Conservation (phyloP, 345 rosid species). For the Chamaenerion angustifolium region DNA sequence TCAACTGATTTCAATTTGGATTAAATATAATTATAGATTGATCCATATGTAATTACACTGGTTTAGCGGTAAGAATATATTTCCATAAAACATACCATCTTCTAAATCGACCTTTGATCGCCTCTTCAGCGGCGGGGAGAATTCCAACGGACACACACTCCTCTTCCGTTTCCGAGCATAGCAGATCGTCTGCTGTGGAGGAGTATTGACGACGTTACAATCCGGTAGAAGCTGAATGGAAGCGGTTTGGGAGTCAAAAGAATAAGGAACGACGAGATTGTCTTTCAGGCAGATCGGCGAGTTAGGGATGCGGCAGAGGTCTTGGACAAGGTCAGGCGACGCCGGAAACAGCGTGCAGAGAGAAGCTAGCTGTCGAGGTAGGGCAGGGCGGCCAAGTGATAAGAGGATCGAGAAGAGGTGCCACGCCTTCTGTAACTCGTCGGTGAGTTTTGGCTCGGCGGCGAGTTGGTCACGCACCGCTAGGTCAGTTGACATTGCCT, state of each 20-base stretch:
- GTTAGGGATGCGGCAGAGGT: slow-evolving; percentile 29
- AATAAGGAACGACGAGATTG: slow-evolving; percentile 20
- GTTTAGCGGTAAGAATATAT: no score
- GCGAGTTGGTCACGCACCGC: background rate
- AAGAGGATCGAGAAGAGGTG: slow-evolving; percentile 35
- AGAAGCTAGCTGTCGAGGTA: slow-evolving; percentile 23
- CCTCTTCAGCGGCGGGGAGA: slow-evolving; percentile 7
- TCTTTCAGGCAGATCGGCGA: slow-evolving; percentile 30
- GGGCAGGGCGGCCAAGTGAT: slow-evolving; percentile 33
- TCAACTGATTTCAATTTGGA: no score
- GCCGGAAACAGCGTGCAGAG: slow-evolving; percentile 26
- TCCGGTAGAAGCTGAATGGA: slow-evolving; percentile 15
- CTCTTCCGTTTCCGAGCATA: slow-evolving; percentile 8
- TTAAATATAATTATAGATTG: no score
- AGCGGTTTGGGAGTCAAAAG: slow-evolving; percentile 13
- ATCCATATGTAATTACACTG: no score
- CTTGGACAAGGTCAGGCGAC: slow-evolving; percentile 21
- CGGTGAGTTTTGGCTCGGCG: background rate
- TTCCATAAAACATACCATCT: background rate
- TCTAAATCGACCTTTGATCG: background rate
- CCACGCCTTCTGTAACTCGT: slow-evolving; percentile 37
- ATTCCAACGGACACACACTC: background rate
- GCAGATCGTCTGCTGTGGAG: background rate
- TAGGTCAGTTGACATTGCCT: slow-evolving; percentile 14
- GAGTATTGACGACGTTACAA: slow-evolving; percentile 1